Percentiles rank a stretch among this genome's conserved stretches.
These are phyloP conservation scores for Calonectria honghensis DNA, from an alignment of 2,329 filamentous ascomycete genomes.

Conservation along the genomic window DNA sequence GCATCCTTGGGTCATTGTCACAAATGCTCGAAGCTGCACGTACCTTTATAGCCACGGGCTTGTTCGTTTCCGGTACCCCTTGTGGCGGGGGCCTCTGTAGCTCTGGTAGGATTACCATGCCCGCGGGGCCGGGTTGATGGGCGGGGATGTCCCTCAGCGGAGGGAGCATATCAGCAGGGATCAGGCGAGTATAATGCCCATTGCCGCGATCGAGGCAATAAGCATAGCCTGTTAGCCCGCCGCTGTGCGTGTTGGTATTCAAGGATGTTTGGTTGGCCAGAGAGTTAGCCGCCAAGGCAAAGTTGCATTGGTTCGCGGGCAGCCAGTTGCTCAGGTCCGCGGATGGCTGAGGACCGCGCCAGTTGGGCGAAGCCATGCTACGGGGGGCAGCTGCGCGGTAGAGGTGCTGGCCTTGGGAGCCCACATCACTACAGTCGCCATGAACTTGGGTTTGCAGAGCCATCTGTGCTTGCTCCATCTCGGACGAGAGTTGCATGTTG, in stretches of 20 bases:
- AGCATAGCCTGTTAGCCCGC: constrained; percentile 57
- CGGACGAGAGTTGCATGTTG: constrained; percentile 5
- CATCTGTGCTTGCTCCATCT: constrained; percentile 26
- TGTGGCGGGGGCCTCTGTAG: constrained; percentile 62
- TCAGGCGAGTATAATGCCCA: constrained; percentile 71
- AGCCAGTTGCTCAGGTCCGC: constrained; percentile 32
- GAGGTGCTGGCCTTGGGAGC: constrained; percentile 20
- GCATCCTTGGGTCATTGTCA: constrained; percentile 47
- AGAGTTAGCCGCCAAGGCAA: constrained; percentile 37
- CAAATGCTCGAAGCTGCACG: constrained; percentile 48
- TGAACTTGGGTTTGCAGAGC: not conserved
- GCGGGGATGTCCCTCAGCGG: constrained; percentile 65
- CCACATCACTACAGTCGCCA: constrained; percentile 26
- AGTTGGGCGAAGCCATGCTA: constrained; percentile 48
- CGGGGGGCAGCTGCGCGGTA: constrained; percentile 46
- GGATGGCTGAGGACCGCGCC: constrained; percentile 44
- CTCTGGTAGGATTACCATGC: constrained; percentile 69
- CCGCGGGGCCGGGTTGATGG: constrained; percentile 60
- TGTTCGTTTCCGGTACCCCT: constrained; percentile 62
- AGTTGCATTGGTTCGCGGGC: constrained; percentile 36
- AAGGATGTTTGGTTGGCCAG: not conserved
- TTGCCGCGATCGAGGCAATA: constrained; percentile 74
- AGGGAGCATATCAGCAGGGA: constrained; percentile 73
- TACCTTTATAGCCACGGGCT: constrained; percentile 63
- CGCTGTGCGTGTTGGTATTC: constrained; percentile 4